These are phyloP conservation scores for Tuber magnatum DNA, from an alignment of 495 filamentous ascomycete genomes.

Conservation along the genomic window DNA sequence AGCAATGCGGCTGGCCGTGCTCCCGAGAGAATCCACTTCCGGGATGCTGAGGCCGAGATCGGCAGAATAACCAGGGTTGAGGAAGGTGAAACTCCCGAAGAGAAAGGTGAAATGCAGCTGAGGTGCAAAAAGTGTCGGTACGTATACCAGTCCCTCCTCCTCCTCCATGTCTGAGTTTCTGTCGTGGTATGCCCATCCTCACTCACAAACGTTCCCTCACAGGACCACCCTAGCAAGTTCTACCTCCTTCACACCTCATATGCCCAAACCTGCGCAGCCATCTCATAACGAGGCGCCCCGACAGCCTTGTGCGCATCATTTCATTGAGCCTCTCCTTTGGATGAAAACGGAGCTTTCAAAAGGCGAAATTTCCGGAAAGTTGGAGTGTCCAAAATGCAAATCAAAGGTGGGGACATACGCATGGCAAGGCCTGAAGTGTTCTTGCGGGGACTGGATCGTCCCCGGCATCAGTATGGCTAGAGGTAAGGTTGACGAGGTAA, in stretches of 20 bases:
- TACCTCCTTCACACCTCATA: slow-evolving; percentile 55
- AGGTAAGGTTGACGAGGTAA: slow-evolving; percentile 69
- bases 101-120: slow-evolving; percentile 44
- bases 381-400: slow-evolving; percentile 76
- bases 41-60: slow-evolving; percentile 56
- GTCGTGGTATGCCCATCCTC: slow-evolving; percentile 47
- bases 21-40: slow-evolving; percentile 69
- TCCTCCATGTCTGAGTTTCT: slow-evolving; percentile 9
- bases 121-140: slow-evolving; percentile 53
- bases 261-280: slow-evolving; percentile 29
- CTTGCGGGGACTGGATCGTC: slow-evolving; percentile 79
- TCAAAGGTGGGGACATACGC: slow-evolving; percentile 84
- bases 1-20: slow-evolving; percentile 64
- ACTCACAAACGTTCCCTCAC: neutral
- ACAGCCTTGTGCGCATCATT: slow-evolving; percentile 67
- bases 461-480: slow-evolving; percentile 82
- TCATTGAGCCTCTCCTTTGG: slow-evolving; percentile 86
- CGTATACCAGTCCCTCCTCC: slow-evolving; percentile 11
- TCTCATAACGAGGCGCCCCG: slow-evolving; percentile 13
- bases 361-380: slow-evolving; percentile 68
- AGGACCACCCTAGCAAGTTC: slow-evolving; percentile 51
- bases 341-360: slow-evolving; percentile 75
- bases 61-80: slow-evolving; percentile 32
- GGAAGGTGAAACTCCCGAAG: slow-evolving; percentile 41
- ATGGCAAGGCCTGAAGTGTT: slow-evolving; percentile 92